A percentile compares a stretch with the other conserved stretches of the same genome.
Conservation (phyloP, 1,139 yeast genomes). For the Hyphopichia fennica region DNA sequence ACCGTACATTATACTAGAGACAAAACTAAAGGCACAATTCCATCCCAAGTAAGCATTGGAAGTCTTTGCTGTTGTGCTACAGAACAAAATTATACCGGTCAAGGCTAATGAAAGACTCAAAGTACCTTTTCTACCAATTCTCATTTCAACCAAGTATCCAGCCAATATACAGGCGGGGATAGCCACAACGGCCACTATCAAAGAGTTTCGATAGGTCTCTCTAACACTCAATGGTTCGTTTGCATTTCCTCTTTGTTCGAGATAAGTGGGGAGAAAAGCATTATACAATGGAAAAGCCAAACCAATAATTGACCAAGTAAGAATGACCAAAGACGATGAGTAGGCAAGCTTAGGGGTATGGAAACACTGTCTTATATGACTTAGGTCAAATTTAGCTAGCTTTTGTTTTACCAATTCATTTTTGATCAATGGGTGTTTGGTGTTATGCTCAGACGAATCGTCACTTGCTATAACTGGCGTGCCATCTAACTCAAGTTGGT, state of each 20-base stretch:
- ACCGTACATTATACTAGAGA: conserved; percentile 45
- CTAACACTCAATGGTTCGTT: conserved; percentile 32
- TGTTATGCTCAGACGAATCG: neutral
- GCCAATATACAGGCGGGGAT: conserved; percentile 44
- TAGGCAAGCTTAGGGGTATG: conserved; percentile 32
- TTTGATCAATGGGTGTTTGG: conserved; percentile 6
- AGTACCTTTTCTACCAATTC: conserved; percentile 44
- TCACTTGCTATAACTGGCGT: neutral
- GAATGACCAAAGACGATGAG: conserved; percentile 35
- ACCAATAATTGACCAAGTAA: conserved; percentile 46
- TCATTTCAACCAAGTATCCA: conserved; percentile 38
- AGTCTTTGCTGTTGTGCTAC: conserved; percentile 43
- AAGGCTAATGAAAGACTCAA: conserved; percentile 30
- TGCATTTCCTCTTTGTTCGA: conserved; percentile 35
- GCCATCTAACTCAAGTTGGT: conserved; percentile 8
- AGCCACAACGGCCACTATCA: conserved; percentile 43
- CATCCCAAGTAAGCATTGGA: conserved; percentile 42
- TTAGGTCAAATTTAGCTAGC: conserved; percentile 26
- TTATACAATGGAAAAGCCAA: conserved; percentile 47
- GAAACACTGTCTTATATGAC: conserved; percentile 38
- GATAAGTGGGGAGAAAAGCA: conserved; percentile 42
- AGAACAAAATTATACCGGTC: conserved; percentile 42
- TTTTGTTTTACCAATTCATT: conserved; percentile 26
- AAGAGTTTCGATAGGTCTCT: conserved; percentile 38
- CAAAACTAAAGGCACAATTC: conserved; percentile 44